Percentiles rank a stretch among this genome's conserved stretches.
Conservation (phyloP, 495 filamentous ascomycete genomes). For the Parathielavia hyrcaniae region DNA sequence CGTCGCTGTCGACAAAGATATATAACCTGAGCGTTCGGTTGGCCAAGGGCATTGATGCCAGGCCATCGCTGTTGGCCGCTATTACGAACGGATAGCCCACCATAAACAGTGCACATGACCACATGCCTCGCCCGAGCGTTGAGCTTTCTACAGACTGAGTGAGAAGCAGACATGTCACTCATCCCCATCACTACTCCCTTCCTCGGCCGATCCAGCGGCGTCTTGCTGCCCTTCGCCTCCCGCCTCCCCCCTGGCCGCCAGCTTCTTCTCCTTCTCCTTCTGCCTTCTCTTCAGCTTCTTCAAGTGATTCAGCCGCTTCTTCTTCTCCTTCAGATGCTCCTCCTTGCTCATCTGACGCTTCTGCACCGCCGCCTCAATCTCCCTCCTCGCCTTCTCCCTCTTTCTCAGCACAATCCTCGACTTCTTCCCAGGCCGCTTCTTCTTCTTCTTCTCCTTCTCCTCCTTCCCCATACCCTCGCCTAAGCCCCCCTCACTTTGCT, state of each 20-base stretch:
- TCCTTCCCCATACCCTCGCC: too few species aligned
- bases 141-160: too few species aligned
- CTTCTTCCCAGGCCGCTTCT: constrained; percentile 50
- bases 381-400: constrained; percentile 30
- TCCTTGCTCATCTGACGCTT: constrained; percentile 40
- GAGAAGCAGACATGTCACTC: background rate
- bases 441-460: constrained; percentile 21
- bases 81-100: too few species aligned
- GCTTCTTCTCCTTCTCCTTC: constrained; percentile 47
- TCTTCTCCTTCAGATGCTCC: constrained; percentile 48
- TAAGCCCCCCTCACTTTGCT: background rate
- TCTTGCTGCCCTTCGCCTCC: background rate
- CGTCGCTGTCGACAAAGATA: too few species aligned
- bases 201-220: background rate
- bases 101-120: too few species aligned
- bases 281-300: constrained; percentile 45
- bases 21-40: too few species aligned
- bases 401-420: constrained; percentile 42
- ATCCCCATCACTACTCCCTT: constrained; percentile 3
- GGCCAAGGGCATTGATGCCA: too few species aligned
- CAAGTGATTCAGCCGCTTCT: constrained; percentile 43
- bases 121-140: too few species aligned
- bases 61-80: too few species aligned
- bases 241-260: constrained; percentile 25
- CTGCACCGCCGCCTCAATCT: constrained; percentile 26